These are phyloP conservation scores for Xylaria digitata DNA, from an alignment of 2,329 filamentous ascomycete genomes.

Conservation along the genomic window DNA sequence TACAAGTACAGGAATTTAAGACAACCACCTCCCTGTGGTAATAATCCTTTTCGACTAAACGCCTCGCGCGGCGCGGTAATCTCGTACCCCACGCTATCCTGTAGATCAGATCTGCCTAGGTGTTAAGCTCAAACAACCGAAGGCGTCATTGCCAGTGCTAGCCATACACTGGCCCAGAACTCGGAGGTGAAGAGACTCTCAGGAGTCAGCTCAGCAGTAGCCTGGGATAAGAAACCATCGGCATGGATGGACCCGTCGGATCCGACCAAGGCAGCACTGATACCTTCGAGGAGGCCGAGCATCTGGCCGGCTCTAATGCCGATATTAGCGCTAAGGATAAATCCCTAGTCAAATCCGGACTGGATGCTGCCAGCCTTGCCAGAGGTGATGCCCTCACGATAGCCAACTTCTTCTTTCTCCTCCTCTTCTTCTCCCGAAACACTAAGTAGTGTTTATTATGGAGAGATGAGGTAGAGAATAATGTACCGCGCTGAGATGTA, in stretches of 20 bases:
- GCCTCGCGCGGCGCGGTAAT: neutral
- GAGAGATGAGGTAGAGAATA: neutral
- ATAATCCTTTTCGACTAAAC: neutral
- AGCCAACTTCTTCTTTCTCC: slow-evolving; percentile 69
- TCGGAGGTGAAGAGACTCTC: slow-evolving; percentile 70
- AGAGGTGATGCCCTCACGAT: slow-evolving; percentile 84
- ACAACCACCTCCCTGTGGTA: neutral
- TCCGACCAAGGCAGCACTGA: slow-evolving; percentile 62
- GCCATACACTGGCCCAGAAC: slow-evolving; percentile 65
- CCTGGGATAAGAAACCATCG: slow-evolving; percentile 57
- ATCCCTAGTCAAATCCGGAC: slow-evolving; percentile 91
- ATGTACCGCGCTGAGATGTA: neutral
- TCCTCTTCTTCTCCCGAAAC: neutral
- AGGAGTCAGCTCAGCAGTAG: slow-evolving; percentile 69
- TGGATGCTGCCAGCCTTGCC: slow-evolving; percentile 85
- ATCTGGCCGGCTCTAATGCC: slow-evolving; percentile 80
- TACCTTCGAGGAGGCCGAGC: slow-evolving; percentile 80
- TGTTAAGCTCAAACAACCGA: neutral
- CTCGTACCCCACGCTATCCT: neutral
- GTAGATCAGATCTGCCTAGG: slow-evolving; percentile 22
- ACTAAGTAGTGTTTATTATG: neutral
- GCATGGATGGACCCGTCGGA: slow-evolving; percentile 46
- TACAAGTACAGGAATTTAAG: neutral
- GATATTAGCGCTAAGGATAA: slow-evolving; percentile 82
- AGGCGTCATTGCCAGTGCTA: neutral